phyloP scores from a whole-genome alignment of 306 rosid species.

The Hippophae tibetana region DNA sequence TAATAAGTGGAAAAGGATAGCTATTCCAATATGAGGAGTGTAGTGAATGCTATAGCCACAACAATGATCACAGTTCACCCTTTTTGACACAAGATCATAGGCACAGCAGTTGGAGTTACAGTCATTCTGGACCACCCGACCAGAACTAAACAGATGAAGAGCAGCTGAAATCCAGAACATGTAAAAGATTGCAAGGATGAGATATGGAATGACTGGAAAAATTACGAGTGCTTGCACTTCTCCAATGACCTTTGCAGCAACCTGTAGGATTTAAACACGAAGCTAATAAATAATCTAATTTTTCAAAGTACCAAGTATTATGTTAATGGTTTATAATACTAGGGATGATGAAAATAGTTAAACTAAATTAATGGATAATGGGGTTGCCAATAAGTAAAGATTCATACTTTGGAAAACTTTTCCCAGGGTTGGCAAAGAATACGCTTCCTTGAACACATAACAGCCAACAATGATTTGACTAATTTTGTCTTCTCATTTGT shows the following conservation, averaged over 20 bases:
- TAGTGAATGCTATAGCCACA: conserved; percentile 77
- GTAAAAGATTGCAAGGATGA: conserved; percentile 79
- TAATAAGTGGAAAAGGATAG: conserved; percentile 86
- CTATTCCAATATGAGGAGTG: conserved; percentile 72
- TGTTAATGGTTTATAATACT: background rate
- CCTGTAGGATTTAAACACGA: conserved; percentile 34
- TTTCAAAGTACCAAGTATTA: background rate
- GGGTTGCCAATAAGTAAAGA: conserved; percentile 1
- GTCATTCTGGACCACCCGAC: conserved; percentile 66
- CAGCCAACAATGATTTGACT: too few relatives aligned
- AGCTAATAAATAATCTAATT: conserved; percentile 2
- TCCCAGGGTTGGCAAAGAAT: background rate
- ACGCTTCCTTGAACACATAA: too few relatives aligned
- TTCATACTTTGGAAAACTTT: background rate
- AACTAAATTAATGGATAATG: conserved; percentile 3
- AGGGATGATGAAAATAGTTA: conserved; percentile 4
- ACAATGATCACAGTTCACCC: conserved; percentile 65
- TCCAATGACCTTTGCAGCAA: conserved; percentile 91
- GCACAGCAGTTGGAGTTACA: conserved; percentile 78
- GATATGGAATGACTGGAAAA: conserved; percentile 72
- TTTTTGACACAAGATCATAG: conserved; percentile 58
- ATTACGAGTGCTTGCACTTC: conserved; percentile 82
- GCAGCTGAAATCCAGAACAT: conserved; percentile 88
- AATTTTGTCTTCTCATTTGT: too few relatives aligned
- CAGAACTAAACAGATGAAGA: conserved; percentile 82